Base-by-base conservation (phyloP, 2,329 filamentous ascomycete species). In the Colletotrichum coccodes region DNA sequence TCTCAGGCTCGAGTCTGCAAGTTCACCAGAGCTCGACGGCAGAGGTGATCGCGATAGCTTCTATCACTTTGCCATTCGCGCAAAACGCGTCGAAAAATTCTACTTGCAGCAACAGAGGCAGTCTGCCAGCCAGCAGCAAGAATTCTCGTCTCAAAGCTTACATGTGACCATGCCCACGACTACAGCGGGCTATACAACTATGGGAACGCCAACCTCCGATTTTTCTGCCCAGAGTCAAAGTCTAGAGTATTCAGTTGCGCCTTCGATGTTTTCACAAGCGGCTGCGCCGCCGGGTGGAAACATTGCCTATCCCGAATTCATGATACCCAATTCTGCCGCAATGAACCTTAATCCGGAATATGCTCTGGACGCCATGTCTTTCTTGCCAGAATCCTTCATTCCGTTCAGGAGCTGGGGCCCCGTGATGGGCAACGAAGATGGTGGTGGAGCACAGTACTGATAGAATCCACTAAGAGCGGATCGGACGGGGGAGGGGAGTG, bases 1-100 rank as follows among this genome's bases (percentile, higher is more conserved):
- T 0, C 40, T 79, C 2, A 66, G 77, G 2, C 72, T 79, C 34
- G 74, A 78, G 46, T 68, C 74, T 1, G 69, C 75, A 4, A 66
- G 72, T 6, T 65, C 61, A 3, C 28, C 47, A 2, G 68, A 71
- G 5, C 36, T 64, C 2, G 61, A 67, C 21, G 70, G 64, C 3
- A 42, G 46, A 16, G 64, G 64, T 2, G 74, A 74, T 18, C 61
- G 66, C 11, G 71, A 75, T 38, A 70, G 73, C 1, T 78, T 78
- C 52, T 71, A 70, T 26, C 71, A 73, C 18, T 74, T 79, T 12
- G 47, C 60, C 6, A 47, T 59, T 16, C 71, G 71, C 18, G 60
- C 70, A 8, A 49, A 57, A 14, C 61, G 56, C 3, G 57, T 72
- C 32, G 71, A 72, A 28, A 47, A 53, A 6, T 72, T 70, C 62